Evolutionary conservation across 75 land plant species (phyloP).

Genomic region (Pinus albicaulis): DNA sequence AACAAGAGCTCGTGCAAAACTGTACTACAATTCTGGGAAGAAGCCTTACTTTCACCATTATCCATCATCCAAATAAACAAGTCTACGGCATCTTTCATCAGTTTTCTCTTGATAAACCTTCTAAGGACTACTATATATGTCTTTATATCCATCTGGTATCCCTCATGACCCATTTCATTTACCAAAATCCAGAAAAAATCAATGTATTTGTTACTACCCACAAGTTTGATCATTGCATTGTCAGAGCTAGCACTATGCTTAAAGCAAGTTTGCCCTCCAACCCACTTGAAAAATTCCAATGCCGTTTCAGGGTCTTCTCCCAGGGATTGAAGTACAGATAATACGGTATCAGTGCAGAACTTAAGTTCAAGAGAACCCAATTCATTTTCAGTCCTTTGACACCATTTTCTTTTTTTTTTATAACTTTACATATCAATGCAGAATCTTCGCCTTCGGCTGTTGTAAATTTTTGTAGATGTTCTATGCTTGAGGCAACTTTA

Average conservation of each 20-base stretch:
- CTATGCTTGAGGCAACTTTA: too few relatives aligned
- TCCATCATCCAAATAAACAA: slow-evolving; percentile 84
- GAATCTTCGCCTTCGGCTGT: neutral
- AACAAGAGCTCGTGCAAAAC: slow-evolving; percentile 33
- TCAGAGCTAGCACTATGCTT: slow-evolving; percentile 65
- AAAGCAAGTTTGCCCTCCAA: slow-evolving; percentile 37
- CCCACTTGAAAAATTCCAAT: slow-evolving; percentile 81
- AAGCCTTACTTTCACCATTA: slow-evolving; percentile 41
- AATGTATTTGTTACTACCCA: slow-evolving; percentile 61
- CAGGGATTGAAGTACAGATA: slow-evolving; percentile 30
- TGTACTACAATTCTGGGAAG: slow-evolving; percentile 35
- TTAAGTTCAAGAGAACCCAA: slow-evolving; percentile 21
- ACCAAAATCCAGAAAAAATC: slow-evolving; percentile 57
- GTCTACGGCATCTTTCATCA: slow-evolving; percentile 73
- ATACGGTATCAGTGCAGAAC: slow-evolving; percentile 30
- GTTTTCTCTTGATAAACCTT: slow-evolving; percentile 54
- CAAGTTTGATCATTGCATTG: slow-evolving; percentile 66
- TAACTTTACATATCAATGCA: neutral
- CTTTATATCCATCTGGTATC: slow-evolving; percentile 66
- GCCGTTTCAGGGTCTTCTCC: slow-evolving; percentile 48
- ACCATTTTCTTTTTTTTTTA: slow-evolving; percentile 24
- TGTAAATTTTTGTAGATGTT: too few relatives aligned
- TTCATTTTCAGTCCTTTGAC: slow-evolving; percentile 25
- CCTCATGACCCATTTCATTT: slow-evolving; percentile 65
- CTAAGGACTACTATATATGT: slow-evolving; percentile 75